Evolutionary conservation across 441 rosid species (phyloP).

Genomic region (Omphalea diandra): DNA sequence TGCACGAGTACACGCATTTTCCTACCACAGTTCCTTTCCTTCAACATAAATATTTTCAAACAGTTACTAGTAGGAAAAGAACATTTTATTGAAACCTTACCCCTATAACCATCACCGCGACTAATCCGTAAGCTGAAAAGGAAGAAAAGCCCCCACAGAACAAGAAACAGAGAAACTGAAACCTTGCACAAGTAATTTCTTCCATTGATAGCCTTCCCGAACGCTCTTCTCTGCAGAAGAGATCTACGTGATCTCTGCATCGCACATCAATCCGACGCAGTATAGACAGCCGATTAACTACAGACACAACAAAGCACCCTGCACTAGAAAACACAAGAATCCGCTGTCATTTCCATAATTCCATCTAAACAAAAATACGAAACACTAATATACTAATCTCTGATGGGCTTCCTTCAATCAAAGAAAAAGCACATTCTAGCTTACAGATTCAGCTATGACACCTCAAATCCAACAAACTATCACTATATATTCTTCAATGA

Average conservation of each 20-base stretch:
- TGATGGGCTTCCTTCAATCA: constrained; percentile 3
- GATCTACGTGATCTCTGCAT: constrained; percentile 94
- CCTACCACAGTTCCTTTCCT: background rate
- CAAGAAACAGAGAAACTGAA: constrained; percentile 68
- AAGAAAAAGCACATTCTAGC: constrained; percentile 7
- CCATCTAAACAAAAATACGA: background rate
- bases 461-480: background rate
- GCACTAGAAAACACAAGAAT: constrained; percentile 11
- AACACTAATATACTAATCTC: background rate
- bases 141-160: constrained; percentile 70
- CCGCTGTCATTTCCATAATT: background rate
- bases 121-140: constrained; percentile 67
- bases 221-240: constrained; percentile 76
- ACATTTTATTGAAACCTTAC: constrained; percentile 29
- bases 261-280: constrained; percentile 54
- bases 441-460: constrained; percentile 15
- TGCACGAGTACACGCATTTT: background rate
- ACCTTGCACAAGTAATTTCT: constrained; percentile 52
- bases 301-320: background rate
- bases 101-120: constrained; percentile 55
- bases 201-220: constrained; percentile 39
- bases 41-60: background rate
- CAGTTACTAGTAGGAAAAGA: background rate
- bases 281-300: background rate
- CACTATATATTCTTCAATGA: background rate